Evolutionary conservation across 169 alveolate species (phyloP), one percentile per base, ranked within the genome.

Genomic region (Blepharisma undulans): DNA sequence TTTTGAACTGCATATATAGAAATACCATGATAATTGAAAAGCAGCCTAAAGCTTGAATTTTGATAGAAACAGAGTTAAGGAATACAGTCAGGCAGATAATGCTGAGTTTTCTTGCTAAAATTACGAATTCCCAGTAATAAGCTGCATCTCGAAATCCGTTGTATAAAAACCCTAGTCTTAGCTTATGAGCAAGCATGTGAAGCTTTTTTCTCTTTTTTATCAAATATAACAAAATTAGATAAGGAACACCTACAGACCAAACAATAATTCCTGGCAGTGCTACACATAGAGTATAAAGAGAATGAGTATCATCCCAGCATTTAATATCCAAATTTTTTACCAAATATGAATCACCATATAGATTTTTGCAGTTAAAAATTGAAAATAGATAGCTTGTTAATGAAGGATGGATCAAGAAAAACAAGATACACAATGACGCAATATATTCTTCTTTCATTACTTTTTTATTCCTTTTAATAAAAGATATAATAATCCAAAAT

Each of bases 391-490:
- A 36, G 34, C 72, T 84, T 19, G 89, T 90, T 21, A 94, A 72
- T 33, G 32, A 85, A 5, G 97, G 97, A 33, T 93, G 93, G 5
- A 93, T 91, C 71, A 94, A 82, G 71, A 94, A 93, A 71, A 94
- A 85, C 16, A 92, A 27, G 29, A 94, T 72, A 5, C 32, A 84
- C 1, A 82, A 89, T 21, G 93, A 59, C 0, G 95, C 61, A 22
- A 92, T 36, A 18, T 74, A 71, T n/a, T 92, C 61, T 33, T 33
- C 84, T 14, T 59, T 89, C 21, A 89, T 21, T 19, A 81, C n/a
- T 12, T 5, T 27, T 60, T 71, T 27, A n/a, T 84, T 66, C 1
- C 22, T 82, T 25, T 4, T 90, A 1, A 60, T 8, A 71, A 72
- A 72, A 0, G 74, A 19, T 0, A 72, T 27, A 27, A 72, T 4